A percentile compares a stretch with the other conserved stretches of the same genome.
Conservation (phyloP, 2,329 filamentous ascomycete species). For the Fusarium mangiferae region DNA sequence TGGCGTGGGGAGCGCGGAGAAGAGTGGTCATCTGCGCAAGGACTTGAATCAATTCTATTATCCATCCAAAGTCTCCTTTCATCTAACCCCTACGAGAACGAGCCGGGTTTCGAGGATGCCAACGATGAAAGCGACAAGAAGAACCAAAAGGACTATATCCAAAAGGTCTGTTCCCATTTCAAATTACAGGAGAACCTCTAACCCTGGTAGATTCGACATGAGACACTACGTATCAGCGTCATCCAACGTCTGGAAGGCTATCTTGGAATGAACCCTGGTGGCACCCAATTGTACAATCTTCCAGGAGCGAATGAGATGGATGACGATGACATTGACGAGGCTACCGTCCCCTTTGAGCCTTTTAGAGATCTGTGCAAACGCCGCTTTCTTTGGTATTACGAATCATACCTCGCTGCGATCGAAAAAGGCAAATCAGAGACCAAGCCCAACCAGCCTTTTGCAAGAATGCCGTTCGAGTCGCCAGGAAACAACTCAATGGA, state of each 20-base stretch:
- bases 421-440: slow-evolving; percentile 72
- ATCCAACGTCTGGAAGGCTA: slow-evolving; percentile 87
- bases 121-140: slow-evolving; percentile 75
- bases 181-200: slow-evolving; percentile 7
- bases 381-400: slow-evolving; percentile 95
- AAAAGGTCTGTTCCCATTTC: slow-evolving; percentile 68
- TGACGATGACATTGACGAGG: slow-evolving; percentile 65
- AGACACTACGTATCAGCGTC: slow-evolving; percentile 86
- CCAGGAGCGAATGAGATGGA: slow-evolving; percentile 52
- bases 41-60: slow-evolving; percentile 90
- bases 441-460: slow-evolving; percentile 72
- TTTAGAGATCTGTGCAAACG: slow-evolving; percentile 93
- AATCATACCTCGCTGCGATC: slow-evolving; percentile 81
- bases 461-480: slow-evolving; percentile 87
- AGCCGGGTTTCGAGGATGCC: slow-evolving; percentile 89
- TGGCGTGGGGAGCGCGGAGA: slow-evolving; percentile 92
- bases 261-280: slow-evolving; percentile 70
- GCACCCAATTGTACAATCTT: slow-evolving; percentile 48
- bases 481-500: slow-evolving; percentile 80
- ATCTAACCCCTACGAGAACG: slow-evolving; percentile 92
- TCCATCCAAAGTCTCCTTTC: slow-evolving; percentile 98
- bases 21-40: slow-evolving; percentile 96
- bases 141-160: slow-evolving; percentile 78
- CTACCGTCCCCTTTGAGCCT: slow-evolving; percentile 75
- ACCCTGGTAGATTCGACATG: slow-evolving; percentile 79